Evolutionary conservation across 1,284 basidiomycete species (phyloP), one percentile per base, ranked within the genome.

Genomic region (Polyporus tsugae): DNA sequence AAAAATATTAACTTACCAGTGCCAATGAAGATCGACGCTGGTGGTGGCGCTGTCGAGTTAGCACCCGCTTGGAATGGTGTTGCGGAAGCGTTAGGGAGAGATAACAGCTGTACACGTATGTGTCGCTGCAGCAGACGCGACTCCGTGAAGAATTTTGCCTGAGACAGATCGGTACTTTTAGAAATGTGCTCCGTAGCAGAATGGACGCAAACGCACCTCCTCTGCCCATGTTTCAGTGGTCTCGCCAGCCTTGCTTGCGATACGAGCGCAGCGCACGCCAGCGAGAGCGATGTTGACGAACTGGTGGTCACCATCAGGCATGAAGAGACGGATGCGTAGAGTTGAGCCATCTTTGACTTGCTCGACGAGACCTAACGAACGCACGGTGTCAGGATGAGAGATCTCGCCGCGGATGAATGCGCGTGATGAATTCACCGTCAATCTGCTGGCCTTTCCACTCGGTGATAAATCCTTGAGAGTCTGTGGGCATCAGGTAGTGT

Each of bases 91-190:
- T 86, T 92, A 2, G 97, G 97, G 6, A 98, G 84, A 0, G 96
- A 97, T 52, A 99, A 86, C 39, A 99, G 89, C 58, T 93, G 88
- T 25, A 98, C 93, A 71, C 91, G 93, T 72, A 99, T 93, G 53
- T 87, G 83, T 62, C 97, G 91, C 81, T 99, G 97, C 42, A 99
- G 87, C 36, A 99, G 87, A 65, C 97, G 91, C 10, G 91, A 92
- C 82, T 99, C 97, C 67, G 94, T 94, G 82, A 99, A 99, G 84
- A 93, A 96, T 82, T 93, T 95, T 62, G 96, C 95, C 92, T 98
- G 79, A 39, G n/a, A 57, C 61, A 62, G 58, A 60, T 60, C 22
- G 38, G 58, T n/a, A 39, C 38, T n/a, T 38, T 35, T 38, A 58
- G 35, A 38, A 35, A 69, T 78, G 77, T 66, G 72, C 39, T 52